Base-by-base conservation (phyloP, 805 yeast species). In the Candida ponderosae region DNA sequence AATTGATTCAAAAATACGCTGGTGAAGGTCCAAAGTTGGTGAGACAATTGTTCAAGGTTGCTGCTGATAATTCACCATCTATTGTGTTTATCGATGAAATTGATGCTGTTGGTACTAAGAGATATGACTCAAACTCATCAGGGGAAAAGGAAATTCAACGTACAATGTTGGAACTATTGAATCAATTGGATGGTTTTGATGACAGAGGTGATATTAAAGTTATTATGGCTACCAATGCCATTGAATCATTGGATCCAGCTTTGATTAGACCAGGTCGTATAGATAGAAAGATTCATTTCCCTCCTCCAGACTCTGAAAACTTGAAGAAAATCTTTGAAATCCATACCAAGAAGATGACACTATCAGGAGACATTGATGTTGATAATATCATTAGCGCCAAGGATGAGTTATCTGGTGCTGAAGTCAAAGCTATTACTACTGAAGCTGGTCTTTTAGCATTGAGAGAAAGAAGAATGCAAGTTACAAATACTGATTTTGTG, bases 31-130 rank as follows among this genome's bases (percentile, higher is more conserved):
- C 98, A 38, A 76, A 97, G 50, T 72, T 93, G 51, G 79, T 87
- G 59, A 73, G 98, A 58, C 97, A 94, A 54, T 78, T 93, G 41
- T 93, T 93, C 72, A 94, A 89, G 62, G 85, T 88, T 34, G 98
- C 98, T 3, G 93, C 89, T 19, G 98, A 93, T 47, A 81, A 88
- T 60, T 96, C 98, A 0, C 98, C 98, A 29, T 81, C 96, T n/a
- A 93, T 93, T 65, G 96, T 93, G 28, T 93, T 93, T 56, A 93
- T 93, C 47, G 98, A 93, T 66, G 98, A 93, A 67, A 90, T 93
- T 56, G 98, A 93, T 64, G 97, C 99, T 32, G 93, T 93, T 57
- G 99, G 98, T 63, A 84, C 95, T n/a, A 90, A 90, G 61, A 80
- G 99, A 62, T 89, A 90, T 61, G 96, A 90, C 42, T 81, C 82